Evolutionary conservation across 352 stramenopile species (phyloP), one percentile per base, ranked within the genome.

Genomic region (Achlya hypogyna): DNA sequence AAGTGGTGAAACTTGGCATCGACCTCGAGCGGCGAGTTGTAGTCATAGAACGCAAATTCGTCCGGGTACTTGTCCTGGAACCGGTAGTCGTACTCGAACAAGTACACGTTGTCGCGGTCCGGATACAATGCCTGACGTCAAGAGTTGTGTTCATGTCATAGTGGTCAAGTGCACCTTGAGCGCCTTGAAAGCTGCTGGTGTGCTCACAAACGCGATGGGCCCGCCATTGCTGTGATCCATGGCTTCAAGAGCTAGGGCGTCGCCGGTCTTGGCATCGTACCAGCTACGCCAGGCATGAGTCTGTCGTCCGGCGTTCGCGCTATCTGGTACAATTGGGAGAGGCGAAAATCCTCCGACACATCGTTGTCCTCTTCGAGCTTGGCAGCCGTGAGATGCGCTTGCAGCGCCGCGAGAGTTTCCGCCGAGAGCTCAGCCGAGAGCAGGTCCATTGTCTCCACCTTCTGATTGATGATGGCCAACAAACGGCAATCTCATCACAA

Each of bases 251-350:
- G 76, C 76, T 18, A 82, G 38, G 10, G 72, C 72, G n/a, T 73
- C 71, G 32, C 74, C 76, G 9, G 76, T 82, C 31, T 72, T 69
- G 22, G 77, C 69, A 35, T 82, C 76, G 35, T 82, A 82, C 74
- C 74, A 82, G 54, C 76, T 84, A 28, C 53, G 20, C 31, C n/a
- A 23, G 34, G 1, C 34, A 43, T 53, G 32, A 34, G 27, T n/a
- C n/a, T n/a, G n/a, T n/a, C 12, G 14, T 18, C 25, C 10, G 20
- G 12, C 10, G 51, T 27, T 25, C 12, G 23, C 20, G 16, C 10
- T n/a, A n/a, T n/a, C n/a, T n/a, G 6, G 16, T 67, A 82, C 76
- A 82, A 82, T 66, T 82, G 76, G 49, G 76, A 82, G 25, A 82
- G 71, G 4, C 76, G 74, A 65, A 82, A 82, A 56, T 82, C 74